Conservation (phyloP, 768 basidiomycete genomes). For the Boletus insuetus region DNA sequence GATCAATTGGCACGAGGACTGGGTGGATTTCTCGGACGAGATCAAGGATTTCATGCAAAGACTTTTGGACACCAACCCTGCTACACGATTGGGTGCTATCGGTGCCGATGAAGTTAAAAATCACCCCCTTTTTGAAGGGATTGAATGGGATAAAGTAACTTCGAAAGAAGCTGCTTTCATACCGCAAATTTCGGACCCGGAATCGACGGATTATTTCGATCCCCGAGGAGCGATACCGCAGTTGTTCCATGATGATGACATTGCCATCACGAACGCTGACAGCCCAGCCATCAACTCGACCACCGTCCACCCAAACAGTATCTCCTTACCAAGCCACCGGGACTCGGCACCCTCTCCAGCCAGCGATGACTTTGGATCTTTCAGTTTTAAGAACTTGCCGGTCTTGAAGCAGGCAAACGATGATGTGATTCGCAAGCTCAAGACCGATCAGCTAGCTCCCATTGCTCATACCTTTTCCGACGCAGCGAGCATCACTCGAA, state of each 20-base stretch:
- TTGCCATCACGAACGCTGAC: constrained; percentile 54
- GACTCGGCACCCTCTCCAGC: constrained; percentile 51
- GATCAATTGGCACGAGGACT: constrained; percentile 95
- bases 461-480: constrained; percentile 73
- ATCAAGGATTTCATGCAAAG: constrained; percentile 88
- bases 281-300: constrained; percentile 33
- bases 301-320: constrained; percentile 14
- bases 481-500: constrained; percentile 52
- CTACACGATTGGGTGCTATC: constrained; percentile 73
- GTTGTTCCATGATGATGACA: constrained; percentile 88
- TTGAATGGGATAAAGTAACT: constrained; percentile 93
- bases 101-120: constrained; percentile 92
- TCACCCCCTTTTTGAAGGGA: constrained; percentile 86
- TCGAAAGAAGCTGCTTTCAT: constrained; percentile 91
- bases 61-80: constrained; percentile 78
- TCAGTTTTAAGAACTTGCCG: constrained; percentile 97
- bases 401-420: constrained; percentile 98
- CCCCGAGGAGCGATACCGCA: constrained; percentile 89
- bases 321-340: constrained; percentile 34
- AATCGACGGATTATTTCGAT: constrained; percentile 99
- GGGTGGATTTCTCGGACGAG: constrained; percentile 80
- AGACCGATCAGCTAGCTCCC: constrained; percentile 84
- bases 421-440: constrained; percentile 93
- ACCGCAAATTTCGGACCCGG: constrained; percentile 91
- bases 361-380: constrained; percentile 93